phyloP scores from a whole-genome alignment of 345 rosid genomes.

The Stellera chamaejasme region DNA sequence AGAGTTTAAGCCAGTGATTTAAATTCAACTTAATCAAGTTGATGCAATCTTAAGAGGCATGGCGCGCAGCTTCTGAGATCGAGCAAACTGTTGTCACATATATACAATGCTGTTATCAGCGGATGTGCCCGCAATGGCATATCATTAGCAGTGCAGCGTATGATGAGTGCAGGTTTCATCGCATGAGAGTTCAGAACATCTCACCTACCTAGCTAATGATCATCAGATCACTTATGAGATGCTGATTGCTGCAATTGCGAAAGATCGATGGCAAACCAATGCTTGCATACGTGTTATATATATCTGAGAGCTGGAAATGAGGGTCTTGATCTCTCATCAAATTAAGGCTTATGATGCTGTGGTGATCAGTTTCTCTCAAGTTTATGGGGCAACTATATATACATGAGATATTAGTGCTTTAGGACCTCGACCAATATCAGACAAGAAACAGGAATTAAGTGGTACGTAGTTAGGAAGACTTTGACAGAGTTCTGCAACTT shows the following conservation, averaged over 20 bases:
- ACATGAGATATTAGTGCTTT: slow-evolving; percentile 41
- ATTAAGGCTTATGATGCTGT: slow-evolving; percentile 70
- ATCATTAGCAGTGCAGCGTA: slow-evolving; percentile 64
- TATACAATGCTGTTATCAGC: slow-evolving; percentile 48
- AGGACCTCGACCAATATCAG: slow-evolving; percentile 64
- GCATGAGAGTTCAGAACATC: slow-evolving; percentile 55
- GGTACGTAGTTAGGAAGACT: slow-evolving; percentile 18
- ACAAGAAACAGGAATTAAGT: slow-evolving; percentile 29
- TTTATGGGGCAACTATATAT: slow-evolving; percentile 37
- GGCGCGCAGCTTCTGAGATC: slow-evolving; percentile 36
- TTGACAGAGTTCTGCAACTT: slow-evolving; percentile 22
- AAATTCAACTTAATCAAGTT: slow-evolving; percentile 12
- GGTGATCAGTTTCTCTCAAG: slow-evolving; percentile 33
- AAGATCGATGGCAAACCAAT: slow-evolving; percentile 61
- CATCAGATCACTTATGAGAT: slow-evolving; percentile 68
- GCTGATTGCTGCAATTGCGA: slow-evolving; percentile 69
- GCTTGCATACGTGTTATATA: slow-evolving; percentile 49
- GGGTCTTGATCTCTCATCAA: slow-evolving; percentile 46
- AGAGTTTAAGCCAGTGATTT: too few species aligned
- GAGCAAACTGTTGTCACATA: slow-evolving; percentile 84
- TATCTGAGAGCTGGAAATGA: slow-evolving; percentile 55
- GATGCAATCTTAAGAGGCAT: slow-evolving; percentile 60
- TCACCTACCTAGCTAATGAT: too few species aligned
- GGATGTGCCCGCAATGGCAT: slow-evolving; percentile 40
- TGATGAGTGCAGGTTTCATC: slow-evolving; percentile 78